phyloP scores from a whole-genome alignment of 192 early-diverging fungal genomes.

The Dissophora globulifera region DNA sequence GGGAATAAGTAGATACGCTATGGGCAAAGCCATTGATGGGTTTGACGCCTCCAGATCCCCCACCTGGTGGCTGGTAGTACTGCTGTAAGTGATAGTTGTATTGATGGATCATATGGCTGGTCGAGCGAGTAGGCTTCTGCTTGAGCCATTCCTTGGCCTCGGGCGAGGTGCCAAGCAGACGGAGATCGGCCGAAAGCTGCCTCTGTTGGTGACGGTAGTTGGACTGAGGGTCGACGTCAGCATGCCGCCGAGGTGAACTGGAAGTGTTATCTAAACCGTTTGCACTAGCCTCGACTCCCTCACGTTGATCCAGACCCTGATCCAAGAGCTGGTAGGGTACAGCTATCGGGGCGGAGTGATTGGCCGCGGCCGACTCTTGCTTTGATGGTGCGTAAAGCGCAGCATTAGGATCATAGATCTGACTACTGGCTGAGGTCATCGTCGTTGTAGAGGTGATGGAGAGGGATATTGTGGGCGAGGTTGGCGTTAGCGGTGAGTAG shows the following conservation, averaged over 20 bases:
- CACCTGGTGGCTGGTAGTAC: constrained; percentile 26
- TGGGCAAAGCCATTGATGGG: constrained; percentile 6
- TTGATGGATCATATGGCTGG: constrained; percentile 37
- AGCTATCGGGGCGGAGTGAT: constrained; percentile 1
- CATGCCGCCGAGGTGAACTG: background rate
- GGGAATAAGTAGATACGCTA: constrained; percentile 1
- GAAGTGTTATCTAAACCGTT: constrained; percentile 10
- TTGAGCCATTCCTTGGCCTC: constrained; percentile 51
- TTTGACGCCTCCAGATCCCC: no score
- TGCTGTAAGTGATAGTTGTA: constrained; percentile 38
- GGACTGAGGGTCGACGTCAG: constrained; percentile 1
- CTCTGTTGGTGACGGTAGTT: constrained; percentile 14
- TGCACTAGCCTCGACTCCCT: background rate
- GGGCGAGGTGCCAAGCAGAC: constrained; percentile 31
- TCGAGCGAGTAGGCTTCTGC: constrained; percentile 40
- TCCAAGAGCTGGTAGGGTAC: constrained; percentile 15
- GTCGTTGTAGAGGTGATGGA: constrained; percentile 12
- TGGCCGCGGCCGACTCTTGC: background rate
- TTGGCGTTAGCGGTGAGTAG: constrained; percentile 9
- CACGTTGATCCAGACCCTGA: background rate
- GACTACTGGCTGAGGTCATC: constrained; percentile 5
- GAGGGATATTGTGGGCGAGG: constrained; percentile 10
- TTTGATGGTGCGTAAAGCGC: background rate
- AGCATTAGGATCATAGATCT: constrained; percentile 5
- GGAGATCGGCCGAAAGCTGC: constrained; percentile 7